phyloP scores from a whole-genome alignment of 2,329 filamentous ascomycete species.

The Tolypocladium ovalisporum region DNA sequence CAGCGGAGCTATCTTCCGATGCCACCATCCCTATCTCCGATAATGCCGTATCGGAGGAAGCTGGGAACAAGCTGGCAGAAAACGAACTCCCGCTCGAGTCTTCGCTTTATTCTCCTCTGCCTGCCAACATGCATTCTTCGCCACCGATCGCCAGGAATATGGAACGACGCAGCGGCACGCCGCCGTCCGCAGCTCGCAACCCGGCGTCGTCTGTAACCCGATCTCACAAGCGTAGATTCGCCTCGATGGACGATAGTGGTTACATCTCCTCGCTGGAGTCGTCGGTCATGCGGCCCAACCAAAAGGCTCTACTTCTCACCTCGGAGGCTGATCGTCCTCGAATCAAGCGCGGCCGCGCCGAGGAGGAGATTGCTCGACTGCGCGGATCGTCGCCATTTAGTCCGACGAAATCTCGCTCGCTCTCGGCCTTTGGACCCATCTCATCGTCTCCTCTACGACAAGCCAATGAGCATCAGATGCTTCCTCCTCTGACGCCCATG shows the following conservation, averaged over 20 bases:
- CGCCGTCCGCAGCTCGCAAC: conserved; percentile 56
- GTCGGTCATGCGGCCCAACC: conserved; percentile 66
- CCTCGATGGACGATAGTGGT: conserved; percentile 80
- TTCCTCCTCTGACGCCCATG: conserved; percentile 71
- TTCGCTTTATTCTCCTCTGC: conserved; percentile 60
- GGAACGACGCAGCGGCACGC: conserved; percentile 57
- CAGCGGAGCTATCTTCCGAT: conserved; percentile 61
- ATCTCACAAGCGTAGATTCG: conserved; percentile 65
- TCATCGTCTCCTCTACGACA: conserved; percentile 61
- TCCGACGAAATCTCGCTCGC: conserved; percentile 59
- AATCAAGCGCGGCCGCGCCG: conserved; percentile 81
- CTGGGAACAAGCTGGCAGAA: conserved; percentile 30
- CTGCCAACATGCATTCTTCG: conserved; percentile 73
- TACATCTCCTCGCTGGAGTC: conserved; percentile 96
- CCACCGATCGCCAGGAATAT: conserved; percentile 61
- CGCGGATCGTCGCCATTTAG: conserved; percentile 90
- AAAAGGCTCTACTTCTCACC: conserved; percentile 53
- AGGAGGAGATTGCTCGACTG: conserved; percentile 90
- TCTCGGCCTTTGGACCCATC: conserved; percentile 36
- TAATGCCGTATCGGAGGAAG: conserved; percentile 42
- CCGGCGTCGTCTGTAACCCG: conserved; percentile 53
- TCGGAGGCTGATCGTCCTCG: conserved; percentile 72
- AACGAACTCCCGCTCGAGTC: conserved; percentile 28
- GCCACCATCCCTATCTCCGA: conserved; percentile 68
- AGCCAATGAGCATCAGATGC: conserved; percentile 45